These are phyloP conservation scores for Cicer cuneatum DNA, from an alignment of 306 rosid genomes.

Conservation along the genomic window DNA sequence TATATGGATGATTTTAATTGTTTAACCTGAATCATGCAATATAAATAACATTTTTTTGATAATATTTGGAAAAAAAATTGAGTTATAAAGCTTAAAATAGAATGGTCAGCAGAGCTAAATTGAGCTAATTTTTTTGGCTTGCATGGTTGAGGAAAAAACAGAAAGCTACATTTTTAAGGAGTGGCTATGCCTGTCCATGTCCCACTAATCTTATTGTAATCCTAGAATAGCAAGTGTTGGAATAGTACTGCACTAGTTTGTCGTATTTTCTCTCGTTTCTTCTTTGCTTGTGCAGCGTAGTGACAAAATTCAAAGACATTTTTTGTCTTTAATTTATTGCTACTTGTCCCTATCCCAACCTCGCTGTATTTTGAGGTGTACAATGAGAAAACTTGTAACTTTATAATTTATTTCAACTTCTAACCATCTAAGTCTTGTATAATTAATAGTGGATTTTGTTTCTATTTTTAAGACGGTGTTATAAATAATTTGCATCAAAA, in stretches of 20 bases:
- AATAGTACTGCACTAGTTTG: slow-evolving; percentile 33
- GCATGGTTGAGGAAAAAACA: slow-evolving; percentile 40
- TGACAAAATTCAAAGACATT: slow-evolving; percentile 57
- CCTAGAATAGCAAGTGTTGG: slow-evolving; percentile 44
- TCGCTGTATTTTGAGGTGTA: slow-evolving; percentile 42
- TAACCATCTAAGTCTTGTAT: slow-evolving; percentile 11
- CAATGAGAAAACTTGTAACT: slow-evolving; percentile 29
- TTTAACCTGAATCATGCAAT: background rate
- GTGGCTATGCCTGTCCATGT: slow-evolving; percentile 29
- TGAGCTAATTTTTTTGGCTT: slow-evolving; percentile 13
- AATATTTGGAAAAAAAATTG: background rate
- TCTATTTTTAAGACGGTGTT: background rate
- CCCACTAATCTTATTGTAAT: slow-evolving; percentile 42
- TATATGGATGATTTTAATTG: background rate
- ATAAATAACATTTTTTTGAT: background rate
- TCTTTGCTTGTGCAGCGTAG: slow-evolving; percentile 39
- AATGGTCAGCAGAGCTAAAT: background rate
- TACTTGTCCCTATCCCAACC: slow-evolving; percentile 48
- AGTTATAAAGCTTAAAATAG: slow-evolving; percentile 21
- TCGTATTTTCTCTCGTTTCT: slow-evolving; percentile 40
- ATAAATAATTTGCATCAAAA: background rate
- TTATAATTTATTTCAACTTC: slow-evolving; percentile 6
- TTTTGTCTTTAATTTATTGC: slow-evolving; percentile 47
- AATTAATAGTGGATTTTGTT: background rate
- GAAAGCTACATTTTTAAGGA: slow-evolving; percentile 16